Base-by-base conservation (phyloP, 2,329 filamentous ascomycete genomes). In the Ascochyta lentis region DNA sequence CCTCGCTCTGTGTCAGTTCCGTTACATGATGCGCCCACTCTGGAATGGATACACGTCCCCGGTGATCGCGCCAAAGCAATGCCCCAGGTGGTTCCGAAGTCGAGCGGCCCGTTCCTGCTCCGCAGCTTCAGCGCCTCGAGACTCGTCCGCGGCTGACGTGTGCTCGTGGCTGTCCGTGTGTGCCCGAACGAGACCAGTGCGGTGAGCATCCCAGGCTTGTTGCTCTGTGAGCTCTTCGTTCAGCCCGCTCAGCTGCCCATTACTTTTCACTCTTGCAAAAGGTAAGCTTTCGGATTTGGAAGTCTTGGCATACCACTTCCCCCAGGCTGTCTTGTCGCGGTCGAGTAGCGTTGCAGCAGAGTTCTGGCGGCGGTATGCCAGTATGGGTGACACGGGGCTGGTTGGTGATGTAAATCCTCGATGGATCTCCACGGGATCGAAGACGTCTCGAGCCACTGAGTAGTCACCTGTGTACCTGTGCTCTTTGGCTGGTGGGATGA, bases 341-440 rank as follows among this genome's bases (percentile, higher is more conserved):
- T 64, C 53, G 1, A 66, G 49, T 4, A 62, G 27, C 12, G 24
- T 52, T 6, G 33, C 47, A 1, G 46, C 42, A 15, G 53, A 50
- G 24, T 58, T 44, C 9, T 37, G 48, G n/a, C 44, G 47, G 10
- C 42, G 42, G 23, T 29, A 7, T 2, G 26, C 23, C 7, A 39
- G 23, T 6, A 6, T 27, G 13, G 23, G 23, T 16, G 23, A 27
- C 6, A 27, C 23, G 16, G 56, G 38, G 12, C n/a, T 10, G 19
- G 23, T 37, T 6, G 23, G 39, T 22, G 24, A 49, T 6, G 19
- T 33, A 33, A 67, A 65, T n/a, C 59, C 63, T n/a, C 31, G 39
- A 8, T 54, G 46, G 1, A 63, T 31, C 15, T 41, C 44, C 24
- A 22, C 42, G 12, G 64, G 53, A 8, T 16, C 8, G 33, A 48